These are phyloP conservation scores for Sarcomyxa edulis DNA, from an alignment of 768 basidiomycete genomes.

Conservation along the genomic window DNA sequence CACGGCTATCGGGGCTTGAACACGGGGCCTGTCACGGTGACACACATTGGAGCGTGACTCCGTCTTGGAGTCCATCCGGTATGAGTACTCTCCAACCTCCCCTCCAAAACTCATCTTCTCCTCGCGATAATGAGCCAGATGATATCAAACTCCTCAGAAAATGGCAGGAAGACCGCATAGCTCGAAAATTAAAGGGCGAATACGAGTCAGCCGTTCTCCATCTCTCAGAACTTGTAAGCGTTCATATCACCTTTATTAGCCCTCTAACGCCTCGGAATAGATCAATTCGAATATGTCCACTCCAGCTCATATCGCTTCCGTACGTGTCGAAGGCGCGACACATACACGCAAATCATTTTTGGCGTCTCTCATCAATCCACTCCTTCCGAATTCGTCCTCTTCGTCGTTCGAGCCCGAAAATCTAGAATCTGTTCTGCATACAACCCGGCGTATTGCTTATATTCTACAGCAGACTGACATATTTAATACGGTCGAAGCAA, in stretches of 20 bases:
- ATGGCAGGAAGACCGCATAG: conserved; percentile 76
- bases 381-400: conserved; percentile 25
- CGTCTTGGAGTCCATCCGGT: background rate
- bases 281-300: conserved; percentile 63
- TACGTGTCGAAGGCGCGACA: conserved; percentile 76
- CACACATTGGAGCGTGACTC: no score
- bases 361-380: conserved; percentile 67
- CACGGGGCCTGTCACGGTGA: no score
- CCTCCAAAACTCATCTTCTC: conserved; percentile 47
- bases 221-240: conserved; percentile 58
- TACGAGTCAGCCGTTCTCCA: conserved; percentile 68
- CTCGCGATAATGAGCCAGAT: conserved; percentile 52
- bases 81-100: conserved; percentile 34
- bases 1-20: no score
- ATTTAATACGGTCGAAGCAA: conserved; percentile 62
- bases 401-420: conserved; percentile 20
- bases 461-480: conserved; percentile 71
- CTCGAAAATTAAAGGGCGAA: conserved; percentile 64
- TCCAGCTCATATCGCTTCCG: conserved; percentile 63
- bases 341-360: conserved; percentile 80
- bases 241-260: background rate
- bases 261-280: conserved; percentile 27
- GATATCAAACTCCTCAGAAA: conserved; percentile 52
- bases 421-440: conserved; percentile 65
- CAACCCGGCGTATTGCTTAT: conserved; percentile 61